Evolutionary conservation across 495 filamentous ascomycete genomes (phyloP).

Genomic region (Chaetomium tenue): DNA sequence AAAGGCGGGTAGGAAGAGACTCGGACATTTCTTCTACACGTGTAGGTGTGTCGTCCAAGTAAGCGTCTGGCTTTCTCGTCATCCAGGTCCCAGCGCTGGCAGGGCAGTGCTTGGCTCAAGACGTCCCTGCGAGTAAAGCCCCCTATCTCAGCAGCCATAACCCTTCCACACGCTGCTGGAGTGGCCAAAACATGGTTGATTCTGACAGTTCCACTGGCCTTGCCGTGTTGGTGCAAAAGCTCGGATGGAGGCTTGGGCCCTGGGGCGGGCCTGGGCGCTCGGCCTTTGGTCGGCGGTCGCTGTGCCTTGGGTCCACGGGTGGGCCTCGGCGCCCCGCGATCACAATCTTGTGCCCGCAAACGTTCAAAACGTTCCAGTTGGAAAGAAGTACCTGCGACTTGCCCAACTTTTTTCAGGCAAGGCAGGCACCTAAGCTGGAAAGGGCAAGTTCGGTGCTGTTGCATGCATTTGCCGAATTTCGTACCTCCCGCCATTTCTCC

Average conservation of each 20-base stretch:
- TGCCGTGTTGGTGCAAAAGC: no score
- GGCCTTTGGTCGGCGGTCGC: constrained; percentile 5
- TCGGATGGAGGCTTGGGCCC: no score
- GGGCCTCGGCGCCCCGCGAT: background rate
- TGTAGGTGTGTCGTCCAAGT: no score
- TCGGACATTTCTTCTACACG: background rate
- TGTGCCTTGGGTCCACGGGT: background rate
- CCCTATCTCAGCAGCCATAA: background rate
- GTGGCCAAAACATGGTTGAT: no score
- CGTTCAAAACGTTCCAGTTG: background rate
- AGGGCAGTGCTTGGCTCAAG: background rate
- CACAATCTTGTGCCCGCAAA: constrained; percentile 4
- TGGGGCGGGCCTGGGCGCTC: background rate
- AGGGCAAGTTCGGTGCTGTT: constrained; percentile 5
- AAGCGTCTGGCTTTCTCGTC: no score
- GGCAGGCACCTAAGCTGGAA: background rate
- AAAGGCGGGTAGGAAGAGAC: background rate
- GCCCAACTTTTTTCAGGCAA: background rate
- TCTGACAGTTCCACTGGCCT: no score
- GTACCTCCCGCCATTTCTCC: constrained; percentile 5
- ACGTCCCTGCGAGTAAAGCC: background rate
- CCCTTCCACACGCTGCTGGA: background rate
- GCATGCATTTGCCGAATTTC: constrained; percentile 18
- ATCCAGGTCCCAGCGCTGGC: background rate
- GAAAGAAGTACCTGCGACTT: constrained; percentile 6